Conservation (phyloP, 164 flowering plant genomes). For the Vitis amurensis region DNA sequence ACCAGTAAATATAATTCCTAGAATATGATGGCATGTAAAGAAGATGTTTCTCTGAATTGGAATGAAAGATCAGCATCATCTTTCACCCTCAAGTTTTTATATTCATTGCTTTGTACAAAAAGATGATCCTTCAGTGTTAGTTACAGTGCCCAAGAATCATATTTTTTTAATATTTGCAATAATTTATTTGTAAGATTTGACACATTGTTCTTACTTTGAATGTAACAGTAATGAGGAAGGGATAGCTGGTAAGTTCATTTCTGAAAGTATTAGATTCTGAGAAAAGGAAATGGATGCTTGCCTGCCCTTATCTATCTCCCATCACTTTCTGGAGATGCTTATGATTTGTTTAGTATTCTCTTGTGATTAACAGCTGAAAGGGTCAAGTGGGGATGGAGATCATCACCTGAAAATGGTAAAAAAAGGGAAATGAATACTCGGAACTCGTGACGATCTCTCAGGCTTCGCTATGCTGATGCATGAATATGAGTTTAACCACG, state of each 20-base stretch:
- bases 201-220: conserved; percentile 19
- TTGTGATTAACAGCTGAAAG: neutral
- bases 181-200: conserved; percentile 9
- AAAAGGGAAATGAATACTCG: neutral
- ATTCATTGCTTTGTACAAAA: neutral
- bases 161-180: neutral
- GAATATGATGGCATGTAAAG: no score
- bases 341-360: neutral
- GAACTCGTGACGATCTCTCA: neutral
- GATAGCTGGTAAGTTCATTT: neutral
- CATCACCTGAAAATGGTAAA: neutral
- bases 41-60: no score
- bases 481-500: conserved; percentile 1
- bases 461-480: neutral
- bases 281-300: conserved; percentile 1
- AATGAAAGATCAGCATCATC: no score
- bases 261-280: neutral
- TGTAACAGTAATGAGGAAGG: neutral
- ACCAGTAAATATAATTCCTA: no score
- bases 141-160: neutral
- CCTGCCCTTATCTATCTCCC: neutral
- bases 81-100: no score
- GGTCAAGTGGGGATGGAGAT: neutral
- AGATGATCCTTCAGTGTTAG: neutral
- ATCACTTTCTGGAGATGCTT: neutral